These are phyloP conservation scores for Auriculariales sp. DNA, from an alignment of 768 basidiomycete genomes.

Conservation along the genomic window DNA sequence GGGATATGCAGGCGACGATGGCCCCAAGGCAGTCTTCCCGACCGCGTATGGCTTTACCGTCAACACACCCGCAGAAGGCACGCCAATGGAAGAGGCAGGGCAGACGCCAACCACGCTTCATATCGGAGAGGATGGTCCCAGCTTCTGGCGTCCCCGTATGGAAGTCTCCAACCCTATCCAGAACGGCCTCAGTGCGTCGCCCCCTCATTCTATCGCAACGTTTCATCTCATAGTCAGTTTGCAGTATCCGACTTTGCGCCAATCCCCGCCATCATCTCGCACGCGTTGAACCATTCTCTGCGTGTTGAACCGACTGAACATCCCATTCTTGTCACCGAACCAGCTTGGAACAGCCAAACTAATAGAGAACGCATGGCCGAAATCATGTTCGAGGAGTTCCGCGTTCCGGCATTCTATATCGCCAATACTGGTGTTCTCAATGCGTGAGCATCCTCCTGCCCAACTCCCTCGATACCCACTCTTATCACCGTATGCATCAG, in stretches of 20 bases:
- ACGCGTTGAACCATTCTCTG: slow-evolving; percentile 67
- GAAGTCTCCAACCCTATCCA: slow-evolving; percentile 69
- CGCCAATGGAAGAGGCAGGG: no score
- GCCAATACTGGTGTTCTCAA: slow-evolving; percentile 90
- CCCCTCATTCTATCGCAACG: background rate
- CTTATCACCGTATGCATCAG: slow-evolving; percentile 24
- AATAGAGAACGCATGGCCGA: slow-evolving; percentile 92
- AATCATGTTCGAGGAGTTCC: slow-evolving; percentile 94
- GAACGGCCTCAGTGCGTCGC: slow-evolving; percentile 63
- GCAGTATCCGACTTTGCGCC: slow-evolving; percentile 67
- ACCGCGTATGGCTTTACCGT: slow-evolving; percentile 72
- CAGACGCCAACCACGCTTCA: slow-evolving; percentile 44
- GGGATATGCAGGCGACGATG: slow-evolving; percentile 95
- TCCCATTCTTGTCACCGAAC: slow-evolving; percentile 85
- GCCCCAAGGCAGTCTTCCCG: slow-evolving; percentile 83
- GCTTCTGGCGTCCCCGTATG: slow-evolving; percentile 84
- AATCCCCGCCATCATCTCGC: slow-evolving; percentile 52
- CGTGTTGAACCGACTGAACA: slow-evolving; percentile 68
- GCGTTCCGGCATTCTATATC: slow-evolving; percentile 90
- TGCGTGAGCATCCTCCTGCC: slow-evolving; percentile 34
- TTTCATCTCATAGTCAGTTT: background rate
- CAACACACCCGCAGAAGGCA: slow-evolving; percentile 16
- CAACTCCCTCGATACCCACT: slow-evolving; percentile 6
- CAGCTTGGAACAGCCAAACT: slow-evolving; percentile 89
- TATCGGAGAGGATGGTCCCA: slow-evolving; percentile 78